Evolutionary conservation across 345 rosid species (phyloP), one percentile per base, ranked within the genome.

Genomic region (Boechera divaricarpa): DNA sequence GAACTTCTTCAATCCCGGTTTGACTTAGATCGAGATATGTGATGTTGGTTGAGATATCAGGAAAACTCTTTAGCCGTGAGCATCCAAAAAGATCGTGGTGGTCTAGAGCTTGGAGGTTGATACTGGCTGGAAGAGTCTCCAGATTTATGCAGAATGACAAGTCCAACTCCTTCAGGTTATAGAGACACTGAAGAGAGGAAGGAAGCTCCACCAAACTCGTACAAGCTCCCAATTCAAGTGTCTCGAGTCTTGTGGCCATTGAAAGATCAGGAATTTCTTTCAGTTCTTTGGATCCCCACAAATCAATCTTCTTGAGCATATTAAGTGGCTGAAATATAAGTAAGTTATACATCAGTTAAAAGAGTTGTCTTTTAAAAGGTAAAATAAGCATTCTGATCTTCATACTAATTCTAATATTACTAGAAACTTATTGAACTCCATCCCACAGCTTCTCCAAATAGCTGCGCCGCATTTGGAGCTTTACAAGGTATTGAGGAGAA

Each of bases 221-320:
- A 16, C 16, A 16, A 16, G 16, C 16, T 16, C 16, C 16, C 0
- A 16, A 16, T 16, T 16, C 16, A 16, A 16, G 16, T 16, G 16
- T 16, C 16, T 16, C 16, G 16, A 16, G 16, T 16, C 16, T 16
- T 16, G 16, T 16, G 16, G 16, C 16, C 16, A 16, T 16, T 16
- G 16, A 16, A 16, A 68, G 72, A 68, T 68, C 21, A 26, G 72
- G 39, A 1, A 68, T 53, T 9, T 38, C 26, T 53, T 53, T 53
- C 10, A 68, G 2, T 10, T 54, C 1, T 0, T 3, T 0, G 1
- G 73, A 69, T 28, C 41, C 53, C 1, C 0, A 0, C 72, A 68
- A 4, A 24, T 13, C 2, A 0, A 68, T 36, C 0, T 36, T 0
- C 10, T 15, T 53, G n/a, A 68, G 72, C 10, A 39, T 1, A 38